Base-by-base conservation (phyloP, 1,284 basidiomycete genomes). In the Neolentinus lepideus region DNA sequence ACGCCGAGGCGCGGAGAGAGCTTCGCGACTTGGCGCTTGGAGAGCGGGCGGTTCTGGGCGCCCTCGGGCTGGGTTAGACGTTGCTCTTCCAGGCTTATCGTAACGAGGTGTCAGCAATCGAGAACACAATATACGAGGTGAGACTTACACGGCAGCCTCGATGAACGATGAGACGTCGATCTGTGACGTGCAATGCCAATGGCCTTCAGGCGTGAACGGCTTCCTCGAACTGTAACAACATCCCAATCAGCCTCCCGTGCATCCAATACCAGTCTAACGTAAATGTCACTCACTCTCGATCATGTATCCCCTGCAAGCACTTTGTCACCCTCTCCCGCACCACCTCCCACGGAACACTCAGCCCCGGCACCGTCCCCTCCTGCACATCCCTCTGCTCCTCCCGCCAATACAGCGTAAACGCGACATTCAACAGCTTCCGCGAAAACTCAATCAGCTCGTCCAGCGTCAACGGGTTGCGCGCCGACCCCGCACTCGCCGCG, bases 151-250 rank as follows among this genome's bases (percentile, higher is more conserved):
- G 3, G 93, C 96, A 1, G 93, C 94, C 61, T 95, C 88, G 21
- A 97, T 79, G 67, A 99, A 99, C 0, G 86, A 85, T n/a, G 77
- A 71, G 63, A 97, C 78, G 65, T 98, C 92, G 16, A 90, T 75
- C 51, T 84, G 79, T 11, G 80, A 77, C 1, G 74, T 80, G n/a
- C 96, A 88, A 24, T 94, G 81, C 96, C 96, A 99, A 64, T 95
- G 92, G 47, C 86, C 87, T 6, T 78, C 72, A 0, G 88, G 84
- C 19, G 89, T 85, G 70, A 97, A 97, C 1, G 83, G 80, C 56
- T 85, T 78, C 29, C 94, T 74, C 27, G 93, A 94, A 65, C 93
- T 94, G 61, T 2, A 58, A 36, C 47, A 53, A 25, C 57, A 16
- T 21, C 47, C 58, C 24, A 45, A n/a, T 35, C 52, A 22, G 19